Conservation (phyloP, 1,139 yeast species). For the Magnusiomyces ingens region DNA sequence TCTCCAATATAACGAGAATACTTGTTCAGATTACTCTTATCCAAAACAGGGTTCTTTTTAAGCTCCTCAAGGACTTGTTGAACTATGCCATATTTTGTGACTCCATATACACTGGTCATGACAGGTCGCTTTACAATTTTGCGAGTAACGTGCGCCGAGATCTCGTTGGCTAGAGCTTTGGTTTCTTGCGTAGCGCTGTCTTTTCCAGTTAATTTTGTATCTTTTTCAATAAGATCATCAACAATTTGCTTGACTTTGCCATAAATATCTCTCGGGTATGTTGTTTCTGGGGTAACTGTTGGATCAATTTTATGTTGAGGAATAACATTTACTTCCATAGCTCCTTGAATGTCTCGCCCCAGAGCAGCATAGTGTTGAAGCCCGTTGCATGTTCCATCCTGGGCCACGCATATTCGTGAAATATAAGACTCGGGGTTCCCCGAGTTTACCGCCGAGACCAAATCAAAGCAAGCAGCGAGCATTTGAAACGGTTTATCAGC, state of each 20-base stretch:
- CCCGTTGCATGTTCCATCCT: constrained; percentile 83
- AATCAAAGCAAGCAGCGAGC: constrained; percentile 55
- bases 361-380: constrained; percentile 95
- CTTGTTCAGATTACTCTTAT: constrained; percentile 1
- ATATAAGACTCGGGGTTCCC: constrained; percentile 47
- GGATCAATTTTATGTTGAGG: constrained; percentile 30
- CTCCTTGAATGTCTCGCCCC: constrained; percentile 66
- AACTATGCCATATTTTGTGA: constrained; percentile 78
- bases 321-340: constrained; percentile 55
- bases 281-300: neutral
- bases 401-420: constrained; percentile 59
- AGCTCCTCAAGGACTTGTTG: constrained; percentile 50
- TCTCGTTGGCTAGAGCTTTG: constrained; percentile 22
- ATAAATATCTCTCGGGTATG: constrained; percentile 56
- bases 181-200: neutral
- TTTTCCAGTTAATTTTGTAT: constrained; percentile 33
- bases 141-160: constrained; percentile 59
- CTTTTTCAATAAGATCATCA: constrained; percentile 41
- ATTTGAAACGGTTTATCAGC: constrained; percentile 70
- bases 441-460: constrained; percentile 46
- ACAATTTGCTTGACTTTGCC: constrained; percentile 52
- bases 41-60: constrained; percentile 25
- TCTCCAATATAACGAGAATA: constrained; percentile 56
- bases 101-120: constrained; percentile 96
- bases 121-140: constrained; percentile 90